phyloP scores from a whole-genome alignment of 1,284 basidiomycete genomes.

The Naganishia sp. region DNA sequence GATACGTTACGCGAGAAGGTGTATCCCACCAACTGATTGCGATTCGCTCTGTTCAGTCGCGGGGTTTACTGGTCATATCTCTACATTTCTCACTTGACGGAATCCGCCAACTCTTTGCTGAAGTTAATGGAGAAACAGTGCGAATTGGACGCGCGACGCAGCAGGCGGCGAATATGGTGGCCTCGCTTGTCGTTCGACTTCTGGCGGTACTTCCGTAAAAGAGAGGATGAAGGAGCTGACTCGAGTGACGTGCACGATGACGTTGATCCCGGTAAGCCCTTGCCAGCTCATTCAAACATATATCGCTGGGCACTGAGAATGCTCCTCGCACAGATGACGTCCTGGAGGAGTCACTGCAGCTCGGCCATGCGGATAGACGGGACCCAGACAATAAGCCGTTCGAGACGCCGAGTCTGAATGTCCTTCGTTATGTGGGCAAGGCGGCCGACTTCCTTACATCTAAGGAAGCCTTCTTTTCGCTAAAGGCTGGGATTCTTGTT shows the following conservation, averaged over 20 bases:
- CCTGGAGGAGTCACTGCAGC: constrained; percentile 35
- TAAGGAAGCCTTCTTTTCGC: constrained; percentile 62
- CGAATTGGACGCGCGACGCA: constrained; percentile 61
- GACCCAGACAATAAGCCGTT: constrained; percentile 54
- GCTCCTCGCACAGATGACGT: constrained; percentile 31
- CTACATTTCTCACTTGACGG: constrained; percentile 71
- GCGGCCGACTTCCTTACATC: constrained; percentile 44
- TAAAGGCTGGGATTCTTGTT: constrained; percentile 75
- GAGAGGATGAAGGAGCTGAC: constrained; percentile 40
- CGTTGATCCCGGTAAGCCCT: constrained; percentile 36
- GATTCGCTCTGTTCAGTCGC: constrained; percentile 36
- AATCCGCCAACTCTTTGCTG: constrained; percentile 58
- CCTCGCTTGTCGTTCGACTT: constrained; percentile 58
- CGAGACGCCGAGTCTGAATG: constrained; percentile 39
- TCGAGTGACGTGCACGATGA: constrained; percentile 40
- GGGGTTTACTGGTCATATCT: constrained; percentile 65
- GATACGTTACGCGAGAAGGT: too few species aligned
- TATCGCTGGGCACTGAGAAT: neutral
- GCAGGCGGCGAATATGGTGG: constrained; percentile 65
- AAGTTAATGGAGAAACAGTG: constrained; percentile 61
- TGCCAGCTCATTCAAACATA: neutral
- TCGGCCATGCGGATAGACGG: constrained; percentile 46
- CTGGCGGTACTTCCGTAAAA: constrained; percentile 31
- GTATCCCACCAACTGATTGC: too few species aligned
- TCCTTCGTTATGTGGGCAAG: constrained; percentile 42